Base-by-base conservation (phyloP, 1,284 basidiomycete genomes). In the Leccinum fallax region DNA sequence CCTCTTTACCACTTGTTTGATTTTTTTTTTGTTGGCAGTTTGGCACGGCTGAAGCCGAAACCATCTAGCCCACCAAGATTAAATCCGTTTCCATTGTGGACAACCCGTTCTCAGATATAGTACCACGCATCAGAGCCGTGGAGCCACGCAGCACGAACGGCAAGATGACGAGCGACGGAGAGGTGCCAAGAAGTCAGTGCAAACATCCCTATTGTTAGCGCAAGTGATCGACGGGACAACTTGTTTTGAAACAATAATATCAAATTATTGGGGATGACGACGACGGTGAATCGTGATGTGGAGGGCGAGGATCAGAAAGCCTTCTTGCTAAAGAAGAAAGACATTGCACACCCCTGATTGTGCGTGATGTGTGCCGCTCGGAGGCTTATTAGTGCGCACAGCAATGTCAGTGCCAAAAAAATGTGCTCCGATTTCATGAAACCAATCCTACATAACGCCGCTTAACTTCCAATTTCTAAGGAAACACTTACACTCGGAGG, bases 21-120 rank as follows among this genome's bases (percentile, higher is more conserved):
- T 24, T 24, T 24, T 24, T 24, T 24, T 24, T 24, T 34, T 34
- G 34, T 34, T 13, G 11, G 34, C 34, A n/a, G 28, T 60, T 57
- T 53, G 26, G 51, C 19, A 19, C 32, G 55, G 55, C 61, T 62
- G 46, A 65, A 46, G 30, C 43, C 11, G 60, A n/a, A 30, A 2
- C 13, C 7, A 52, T 53, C 1, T 63, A 94, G 92, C 65, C 94
- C 97, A 0, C 95, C 95, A 95, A 93, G 72, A 93, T 98, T 72
- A 89, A 88, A 65, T 85, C 84, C 2, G 82, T 97, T 43, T 85
- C 88, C 16, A 93, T 98, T 59, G 72, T 95, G 13, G 94, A 97
- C 61, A 97, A 97, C 71, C 96, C 97, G 0, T 98, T 97, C 72
- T 85, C 89, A 55, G 95, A 98, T 71, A 97, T 98, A 66, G 84